Base-by-base conservation (phyloP, 2,329 filamentous ascomycete species). In the Xylaria sp. region DNA sequence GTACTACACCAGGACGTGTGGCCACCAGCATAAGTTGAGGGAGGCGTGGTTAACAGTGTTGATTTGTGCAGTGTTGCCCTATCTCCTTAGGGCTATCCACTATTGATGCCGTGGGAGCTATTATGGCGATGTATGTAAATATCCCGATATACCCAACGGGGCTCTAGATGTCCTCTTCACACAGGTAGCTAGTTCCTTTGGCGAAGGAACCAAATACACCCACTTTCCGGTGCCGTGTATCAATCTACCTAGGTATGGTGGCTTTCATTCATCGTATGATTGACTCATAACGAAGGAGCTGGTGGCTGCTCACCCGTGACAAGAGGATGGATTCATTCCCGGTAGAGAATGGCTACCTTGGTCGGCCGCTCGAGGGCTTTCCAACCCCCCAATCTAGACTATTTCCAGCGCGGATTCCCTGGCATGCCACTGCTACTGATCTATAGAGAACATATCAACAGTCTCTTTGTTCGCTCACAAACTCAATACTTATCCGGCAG, bases 1-100 rank as follows among this genome's bases (percentile, higher is more conserved):
- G 13, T 54, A 15, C 28, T 63, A 18, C 28, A 44, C 60, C 25
- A 6, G 39, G n/a, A 54, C 13, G 18, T 15, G 48, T 67, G 15
- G 20, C 23, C 3, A 34, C 25, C 12, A 39, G 48, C 12, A 28
- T 6, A 39, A 58, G 32, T 37, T 8, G 60, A 39, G 18, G 12
- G 52, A 37, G 13, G 9, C n/a, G 20, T 34, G 10, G 23, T 9
- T 9, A n/a, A 41, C 23, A 8, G 32, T 7, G 25, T 34, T 25
- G 37, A 32, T 44, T 63, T 28, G 12, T 25, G 2, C 5, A 46
- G 9, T 48, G 25, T 8, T 44, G 18, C 44, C 54, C 46, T 1
- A 13, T n/a, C 23, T 15, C 12, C 44, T 41, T 55, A 28, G n/a
- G n/a, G 8, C 13, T 55, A 12, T 10, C 28, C 28, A 41, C 8